phyloP scores from a whole-genome alignment of 1,139 yeast species.

The Zygoascus sp. region DNA sequence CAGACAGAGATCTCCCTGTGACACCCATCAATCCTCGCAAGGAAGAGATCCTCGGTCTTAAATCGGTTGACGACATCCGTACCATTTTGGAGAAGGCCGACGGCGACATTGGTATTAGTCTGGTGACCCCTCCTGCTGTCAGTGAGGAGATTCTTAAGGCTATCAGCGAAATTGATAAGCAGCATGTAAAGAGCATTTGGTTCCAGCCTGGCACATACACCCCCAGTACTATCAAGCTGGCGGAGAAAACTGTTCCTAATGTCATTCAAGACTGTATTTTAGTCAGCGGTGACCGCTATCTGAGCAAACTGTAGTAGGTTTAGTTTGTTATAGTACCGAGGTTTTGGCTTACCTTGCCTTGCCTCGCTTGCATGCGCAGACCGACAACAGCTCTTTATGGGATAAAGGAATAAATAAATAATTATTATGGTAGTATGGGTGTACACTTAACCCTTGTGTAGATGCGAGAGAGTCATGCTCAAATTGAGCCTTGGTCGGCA shows the following conservation, averaged over 20 bases:
- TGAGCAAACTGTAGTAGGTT: constrained; percentile 33
- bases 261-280: constrained; percentile 65
- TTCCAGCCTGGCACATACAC: constrained; percentile 79
- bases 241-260: constrained; percentile 37
- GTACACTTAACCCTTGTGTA: too few species aligned
- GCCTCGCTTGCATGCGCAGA: too few species aligned
- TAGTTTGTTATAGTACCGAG: too few species aligned
- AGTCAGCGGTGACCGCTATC: constrained; percentile 61
- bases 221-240: constrained; percentile 46
- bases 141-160: constrained; percentile 48
- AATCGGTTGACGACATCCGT: constrained; percentile 39
- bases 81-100: constrained; percentile 33
- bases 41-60: constrained; percentile 46
- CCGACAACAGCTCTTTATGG: too few species aligned
- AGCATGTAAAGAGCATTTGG: constrained; percentile 58
- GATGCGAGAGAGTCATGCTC: too few species aligned
- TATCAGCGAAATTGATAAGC: constrained; percentile 33
- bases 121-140: constrained; percentile 69
- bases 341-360: too few species aligned
- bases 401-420: constrained; percentile 11
- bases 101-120: constrained; percentile 33
- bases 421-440: not conserved
- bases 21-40: constrained; percentile 59
- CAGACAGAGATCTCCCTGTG: constrained; percentile 52
- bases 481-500: constrained; percentile 14